Percentiles rank a stretch among this genome's conserved stretches.
These are phyloP conservation scores for Monilinia vaccinii-corymbosi DNA, from an alignment of 2,329 filamentous ascomycete species.

Conservation along the genomic window DNA sequence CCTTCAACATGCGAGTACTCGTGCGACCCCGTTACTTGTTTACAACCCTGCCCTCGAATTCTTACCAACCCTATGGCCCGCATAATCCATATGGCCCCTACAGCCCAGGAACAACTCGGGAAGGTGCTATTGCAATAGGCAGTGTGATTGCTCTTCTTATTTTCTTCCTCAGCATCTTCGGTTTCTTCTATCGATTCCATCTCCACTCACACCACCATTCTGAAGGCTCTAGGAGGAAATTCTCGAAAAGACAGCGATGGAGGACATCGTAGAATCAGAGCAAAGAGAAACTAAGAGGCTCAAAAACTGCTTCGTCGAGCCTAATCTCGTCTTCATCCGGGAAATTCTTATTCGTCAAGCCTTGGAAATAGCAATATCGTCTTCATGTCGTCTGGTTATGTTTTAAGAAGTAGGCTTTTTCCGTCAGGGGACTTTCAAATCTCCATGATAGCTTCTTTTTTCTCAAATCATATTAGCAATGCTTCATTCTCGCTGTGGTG, in stretches of 20 bases:
- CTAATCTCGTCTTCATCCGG: neutral
- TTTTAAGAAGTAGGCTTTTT: neutral
- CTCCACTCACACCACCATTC: neutral
- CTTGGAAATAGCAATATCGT: too few relatives aligned
- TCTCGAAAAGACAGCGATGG: neutral
- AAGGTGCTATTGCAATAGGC: neutral
- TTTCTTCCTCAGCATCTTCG: neutral
- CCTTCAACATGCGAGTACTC: neutral
- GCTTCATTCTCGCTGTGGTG: neutral
- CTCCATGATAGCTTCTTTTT: neutral
- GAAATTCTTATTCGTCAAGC: too few relatives aligned
- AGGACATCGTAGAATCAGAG: neutral
- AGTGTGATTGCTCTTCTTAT: neutral
- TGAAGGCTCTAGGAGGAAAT: neutral
- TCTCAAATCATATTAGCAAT: neutral
- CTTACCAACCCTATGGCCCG: neutral
- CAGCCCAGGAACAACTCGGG: neutral
- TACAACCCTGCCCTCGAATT: neutral
- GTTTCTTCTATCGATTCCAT: neutral
- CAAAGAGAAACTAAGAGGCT: neutral
- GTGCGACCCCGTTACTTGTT: neutral
- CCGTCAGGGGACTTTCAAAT: neutral
- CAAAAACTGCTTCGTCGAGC: neutral
- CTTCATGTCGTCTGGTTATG: neutral
- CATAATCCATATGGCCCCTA: neutral